phyloP scores from a whole-genome alignment of 139 green algal species.

The Tetraselmis chui region DNA sequence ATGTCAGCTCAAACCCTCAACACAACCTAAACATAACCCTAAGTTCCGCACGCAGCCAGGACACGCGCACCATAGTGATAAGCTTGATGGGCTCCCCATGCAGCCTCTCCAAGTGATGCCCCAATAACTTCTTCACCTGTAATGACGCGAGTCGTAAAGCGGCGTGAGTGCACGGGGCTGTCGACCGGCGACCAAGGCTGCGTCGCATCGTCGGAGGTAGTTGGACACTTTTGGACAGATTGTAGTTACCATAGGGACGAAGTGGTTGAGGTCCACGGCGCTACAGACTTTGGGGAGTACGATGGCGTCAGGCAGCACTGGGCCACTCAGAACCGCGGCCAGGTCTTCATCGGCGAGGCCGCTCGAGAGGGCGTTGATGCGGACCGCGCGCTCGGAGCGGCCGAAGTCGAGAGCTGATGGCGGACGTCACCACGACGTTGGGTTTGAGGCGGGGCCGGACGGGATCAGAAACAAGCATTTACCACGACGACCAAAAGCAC shows the following conservation, averaged over 20 bases:
- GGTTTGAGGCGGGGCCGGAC: too few species aligned
- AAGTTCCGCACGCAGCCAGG: neutral
- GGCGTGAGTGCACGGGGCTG: too few species aligned
- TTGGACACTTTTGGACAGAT: too few species aligned
- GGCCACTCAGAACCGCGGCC: slow-evolving; percentile 18
- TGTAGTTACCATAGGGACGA: neutral
- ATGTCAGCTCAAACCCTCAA: too few species aligned
- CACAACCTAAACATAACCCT: neutral
- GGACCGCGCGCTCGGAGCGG: slow-evolving; percentile 22
- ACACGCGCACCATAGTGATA: neutral
- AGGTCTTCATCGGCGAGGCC: slow-evolving; percentile 19
- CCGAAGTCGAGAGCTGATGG: slow-evolving; percentile 19
- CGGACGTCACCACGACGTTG: too few species aligned
- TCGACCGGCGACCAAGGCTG: too few species aligned
- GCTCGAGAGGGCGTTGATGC: slow-evolving; percentile 29
- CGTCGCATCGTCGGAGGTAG: too few species aligned
- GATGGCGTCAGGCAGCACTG: slow-evolving; percentile 22
- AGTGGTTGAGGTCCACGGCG: slow-evolving; percentile 8
- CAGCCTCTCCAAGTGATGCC: too few species aligned
- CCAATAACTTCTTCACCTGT: too few species aligned
- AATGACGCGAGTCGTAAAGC: too few species aligned
- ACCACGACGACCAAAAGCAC: too few species aligned
- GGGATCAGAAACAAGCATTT: too few species aligned
- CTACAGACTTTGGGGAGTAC: slow-evolving; percentile 27
- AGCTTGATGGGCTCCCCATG: neutral